Evolutionary conservation across 306 rosid species (phyloP), one percentile per base, ranked within the genome.

Genomic region (Lithocarpus polystachyus): DNA sequence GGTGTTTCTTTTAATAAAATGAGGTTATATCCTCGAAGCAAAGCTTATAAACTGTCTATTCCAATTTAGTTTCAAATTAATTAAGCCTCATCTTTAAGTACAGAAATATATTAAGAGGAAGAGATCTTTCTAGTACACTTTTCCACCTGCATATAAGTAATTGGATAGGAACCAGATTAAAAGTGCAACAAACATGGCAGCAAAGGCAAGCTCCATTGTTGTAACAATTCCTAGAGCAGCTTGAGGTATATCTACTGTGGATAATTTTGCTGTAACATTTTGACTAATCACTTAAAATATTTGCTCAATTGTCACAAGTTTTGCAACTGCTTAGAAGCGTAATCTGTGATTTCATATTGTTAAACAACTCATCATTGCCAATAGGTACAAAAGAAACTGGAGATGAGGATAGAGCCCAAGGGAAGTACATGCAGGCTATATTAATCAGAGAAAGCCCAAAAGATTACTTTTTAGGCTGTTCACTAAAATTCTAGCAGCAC

Each of bases 391-490:
- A 96, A 85, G 84, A 93, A 83, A 77, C 72, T 93, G 78, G 87
- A 88, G 53, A 87, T 90, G 88, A 90, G 95, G 90, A 91, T 93
- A 75, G 97, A 96, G 91, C 94, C 1, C 98, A 96, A 85, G 99
- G 93, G 73, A 91, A 91, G 84, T 93, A 93, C 83, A 80, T 91
- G 77, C 96, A 93, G 71, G 77, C 85, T 7, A 90, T 90, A 73
- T 79, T 95, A 31, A 31, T 33, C 35, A 74, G 99, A 95, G 81
- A 91, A 90, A 80, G 99, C 99, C 5, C 97, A 86, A 77, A 87
- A 82, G 67, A 48, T 40, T 40, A 8, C 45, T 74, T 33, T 80
- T 62, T 62, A 23, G 57, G 57, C 37, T 26, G n/a, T 57, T 31
- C 56, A 48, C 77, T 70, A 78, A 86, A 77, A 83, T 77, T 59